phyloP scores from a whole-genome alignment of 2,329 filamentous ascomycete species.

The Colletotrichum gigasporum region DNA sequence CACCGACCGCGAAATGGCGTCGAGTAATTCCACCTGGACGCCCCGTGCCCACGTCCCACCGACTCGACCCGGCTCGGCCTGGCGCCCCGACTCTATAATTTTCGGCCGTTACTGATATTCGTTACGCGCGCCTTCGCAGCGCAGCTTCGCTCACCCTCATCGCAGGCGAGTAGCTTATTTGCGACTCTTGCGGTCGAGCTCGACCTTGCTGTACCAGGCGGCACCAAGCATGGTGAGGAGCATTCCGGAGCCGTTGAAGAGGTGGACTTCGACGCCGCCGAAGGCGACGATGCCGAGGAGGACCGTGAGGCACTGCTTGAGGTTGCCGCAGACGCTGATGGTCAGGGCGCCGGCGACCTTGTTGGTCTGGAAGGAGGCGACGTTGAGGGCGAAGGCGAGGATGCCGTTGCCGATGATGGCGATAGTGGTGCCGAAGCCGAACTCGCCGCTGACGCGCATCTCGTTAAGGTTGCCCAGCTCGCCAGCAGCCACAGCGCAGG shows the following conservation, averaged over 20 bases:
- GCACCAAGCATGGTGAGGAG: constrained; percentile 63
- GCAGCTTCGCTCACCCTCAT: constrained; percentile 8
- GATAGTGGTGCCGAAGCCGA: constrained; percentile 47
- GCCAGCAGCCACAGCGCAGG: constrained; percentile 61
- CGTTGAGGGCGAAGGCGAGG: constrained; percentile 65
- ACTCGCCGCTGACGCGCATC: constrained; percentile 45
- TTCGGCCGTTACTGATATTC: constrained; percentile 32
- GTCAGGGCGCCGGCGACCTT: constrained; percentile 66
- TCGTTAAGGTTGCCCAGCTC: constrained; percentile 57
- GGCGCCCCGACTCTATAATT: constrained; percentile 16
- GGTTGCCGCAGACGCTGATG: constrained; percentile 68
- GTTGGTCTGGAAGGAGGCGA: constrained; percentile 67
- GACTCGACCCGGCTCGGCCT: constrained; percentile 11
- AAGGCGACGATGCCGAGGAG: constrained; percentile 63
- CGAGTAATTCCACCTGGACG: constrained; percentile 10
- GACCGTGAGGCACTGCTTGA: constrained; percentile 67
- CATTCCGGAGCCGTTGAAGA: constrained; percentile 66
- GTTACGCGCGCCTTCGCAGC: constrained; percentile 15
- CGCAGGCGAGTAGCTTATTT: constrained; percentile 16
- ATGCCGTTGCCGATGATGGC: constrained; percentile 61
- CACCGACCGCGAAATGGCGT: background rate
- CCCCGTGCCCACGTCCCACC: background rate
- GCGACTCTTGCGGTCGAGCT: constrained; percentile 57
- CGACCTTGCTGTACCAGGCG: constrained; percentile 66
- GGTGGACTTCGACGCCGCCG: constrained; percentile 55